Evolutionary conservation across 495 filamentous ascomycete species (phyloP).

Genomic region (Acidiella bohemica): DNA sequence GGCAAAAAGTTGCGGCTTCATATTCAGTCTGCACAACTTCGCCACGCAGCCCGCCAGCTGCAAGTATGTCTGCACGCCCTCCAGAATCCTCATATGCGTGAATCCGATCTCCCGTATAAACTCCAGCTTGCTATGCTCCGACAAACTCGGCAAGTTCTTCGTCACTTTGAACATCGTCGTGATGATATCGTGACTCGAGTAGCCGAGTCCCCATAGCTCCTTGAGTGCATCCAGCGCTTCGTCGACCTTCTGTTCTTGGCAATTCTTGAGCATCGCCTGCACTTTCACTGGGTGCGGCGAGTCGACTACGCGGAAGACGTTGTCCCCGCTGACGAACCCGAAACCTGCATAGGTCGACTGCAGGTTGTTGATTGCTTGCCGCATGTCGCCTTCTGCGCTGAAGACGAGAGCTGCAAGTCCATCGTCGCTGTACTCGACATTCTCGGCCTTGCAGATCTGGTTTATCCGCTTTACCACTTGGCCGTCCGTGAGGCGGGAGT

Average conservation of each 20-base stretch:
- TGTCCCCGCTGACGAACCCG: constrained; percentile 91
- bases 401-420: constrained; percentile 92
- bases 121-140: constrained; percentile 85
- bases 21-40: constrained; percentile 82
- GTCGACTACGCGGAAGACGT: constrained; percentile 97
- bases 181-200: constrained; percentile 93
- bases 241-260: constrained; percentile 82
- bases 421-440: constrained; percentile 70
- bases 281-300: constrained; percentile 95
- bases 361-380: constrained; percentile 97
- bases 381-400: constrained; percentile 96
- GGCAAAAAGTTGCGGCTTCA: constrained; percentile 80
- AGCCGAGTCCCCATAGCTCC: constrained; percentile 86
- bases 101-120: constrained; percentile 98
- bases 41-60: constrained; percentile 87
- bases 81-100: constrained; percentile 96
- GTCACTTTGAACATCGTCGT: constrained; percentile 98
- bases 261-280: constrained; percentile 95
- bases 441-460: constrained; percentile 81
- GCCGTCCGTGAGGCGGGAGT: constrained; percentile 78
- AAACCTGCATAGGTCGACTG: constrained; percentile 93
- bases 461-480: constrained; percentile 81
- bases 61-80: constrained; percentile 87
- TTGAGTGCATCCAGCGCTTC: constrained; percentile 72
- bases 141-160: constrained; percentile 78